Evolutionary conservation across 805 yeast species (phyloP).

Genomic region (Blastobotrys terrestris): DNA sequence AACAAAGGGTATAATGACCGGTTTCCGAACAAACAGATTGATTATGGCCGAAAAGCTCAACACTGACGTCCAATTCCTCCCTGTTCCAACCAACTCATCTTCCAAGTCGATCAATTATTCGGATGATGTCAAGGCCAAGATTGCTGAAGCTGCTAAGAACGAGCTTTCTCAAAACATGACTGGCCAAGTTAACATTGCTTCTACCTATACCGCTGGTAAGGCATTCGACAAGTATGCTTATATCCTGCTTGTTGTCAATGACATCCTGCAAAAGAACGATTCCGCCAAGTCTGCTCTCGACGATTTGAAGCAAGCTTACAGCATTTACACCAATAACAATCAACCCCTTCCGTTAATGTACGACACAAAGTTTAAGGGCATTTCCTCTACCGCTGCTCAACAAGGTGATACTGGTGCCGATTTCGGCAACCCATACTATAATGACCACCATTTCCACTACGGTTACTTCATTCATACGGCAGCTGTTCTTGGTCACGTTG

Average conservation of each 20-base stretch:
- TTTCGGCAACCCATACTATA: constrained; percentile 70
- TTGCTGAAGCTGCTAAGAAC: constrained; percentile 41
- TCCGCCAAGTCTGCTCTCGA: constrained; percentile 49
- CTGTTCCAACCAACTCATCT: constrained; percentile 42
- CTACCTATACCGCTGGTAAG: constrained; percentile 91
- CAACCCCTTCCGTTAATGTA: constrained; percentile 72
- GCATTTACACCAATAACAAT: constrained; percentile 58
- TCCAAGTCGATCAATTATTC: constrained; percentile 25
- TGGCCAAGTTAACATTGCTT: constrained; percentile 59
- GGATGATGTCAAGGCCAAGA: constrained; percentile 33
- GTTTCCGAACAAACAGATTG: constrained; percentile 29
- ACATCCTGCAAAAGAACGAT: constrained; percentile 49
- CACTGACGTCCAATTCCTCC: constrained; percentile 44
- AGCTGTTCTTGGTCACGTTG: constrained; percentile 64
- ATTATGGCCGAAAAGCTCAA: constrained; percentile 36
- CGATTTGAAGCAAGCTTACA: constrained; percentile 60
- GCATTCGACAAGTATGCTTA: constrained; percentile 85
- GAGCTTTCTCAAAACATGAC: constrained; percentile 55
- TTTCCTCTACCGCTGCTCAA: constrained; percentile 30
- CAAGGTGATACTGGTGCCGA: constrained; percentile 44
- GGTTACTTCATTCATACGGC: constrained; percentile 84
- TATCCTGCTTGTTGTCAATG: constrained; percentile 66
- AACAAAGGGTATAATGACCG: constrained; percentile 38
- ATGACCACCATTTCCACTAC: constrained; percentile 84
- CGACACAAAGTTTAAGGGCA: constrained; percentile 55